Evolutionary conservation across 2,329 filamentous ascomycete genomes (phyloP).

Genomic region (Paraphaeosphaeria minitans): DNA sequence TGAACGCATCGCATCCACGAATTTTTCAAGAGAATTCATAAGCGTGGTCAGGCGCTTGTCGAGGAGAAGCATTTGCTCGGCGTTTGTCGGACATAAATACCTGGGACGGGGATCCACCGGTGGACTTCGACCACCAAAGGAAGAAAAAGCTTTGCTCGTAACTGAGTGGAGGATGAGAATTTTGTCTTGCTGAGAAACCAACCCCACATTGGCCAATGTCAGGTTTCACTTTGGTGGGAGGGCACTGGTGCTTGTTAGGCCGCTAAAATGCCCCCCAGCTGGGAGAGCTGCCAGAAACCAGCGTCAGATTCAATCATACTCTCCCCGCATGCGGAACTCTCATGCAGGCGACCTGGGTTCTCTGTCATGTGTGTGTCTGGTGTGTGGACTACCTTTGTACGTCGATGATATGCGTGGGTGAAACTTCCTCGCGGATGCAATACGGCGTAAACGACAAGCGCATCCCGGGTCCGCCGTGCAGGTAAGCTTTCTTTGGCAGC

Average conservation of each 20-base stretch:
- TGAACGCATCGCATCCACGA: neutral
- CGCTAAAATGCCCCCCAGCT: neutral
- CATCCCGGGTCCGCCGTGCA: neutral
- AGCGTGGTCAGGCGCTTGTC: conserved; percentile 3
- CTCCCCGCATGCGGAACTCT: neutral
- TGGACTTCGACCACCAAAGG: neutral
- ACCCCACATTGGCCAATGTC: neutral
- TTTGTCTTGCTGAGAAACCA: neutral
- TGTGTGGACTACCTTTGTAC: neutral
- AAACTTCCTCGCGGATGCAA: neutral
- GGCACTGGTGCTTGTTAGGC: neutral
- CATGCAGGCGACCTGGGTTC: neutral
- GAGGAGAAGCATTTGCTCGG: conserved; percentile 1
- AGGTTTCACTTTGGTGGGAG: neutral
- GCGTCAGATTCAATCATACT: neutral
- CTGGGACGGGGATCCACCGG: too few species aligned
- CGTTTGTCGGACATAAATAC: neutral
- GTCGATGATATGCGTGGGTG: neutral
- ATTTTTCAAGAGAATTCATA: conserved; percentile 4
- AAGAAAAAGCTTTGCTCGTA: neutral
- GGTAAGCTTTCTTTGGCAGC: conserved; percentile 9
- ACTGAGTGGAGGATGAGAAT: neutral
- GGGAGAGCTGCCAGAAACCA: conserved; percentile 7
- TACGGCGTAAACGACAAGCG: neutral
- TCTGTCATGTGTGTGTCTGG: neutral